phyloP scores from a whole-genome alignment of 345 rosid genomes.

The Cochlearia excelsa region DNA sequence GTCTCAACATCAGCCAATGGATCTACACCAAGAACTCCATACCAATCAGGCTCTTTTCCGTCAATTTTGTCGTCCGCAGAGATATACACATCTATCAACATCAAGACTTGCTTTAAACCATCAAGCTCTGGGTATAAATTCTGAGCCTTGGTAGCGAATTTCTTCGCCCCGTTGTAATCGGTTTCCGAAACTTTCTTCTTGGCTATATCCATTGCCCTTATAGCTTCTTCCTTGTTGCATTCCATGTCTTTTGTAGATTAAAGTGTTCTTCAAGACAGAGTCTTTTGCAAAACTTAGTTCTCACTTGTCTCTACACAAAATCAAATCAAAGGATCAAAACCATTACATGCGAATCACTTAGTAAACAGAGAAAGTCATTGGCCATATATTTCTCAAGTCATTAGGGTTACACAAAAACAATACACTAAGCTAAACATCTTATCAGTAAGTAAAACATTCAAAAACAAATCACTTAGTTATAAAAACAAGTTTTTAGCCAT shows the following conservation, averaged over 20 bases:
- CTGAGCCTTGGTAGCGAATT: slow-evolving; percentile 66
- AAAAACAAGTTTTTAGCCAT: neutral
- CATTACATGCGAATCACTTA: slow-evolving; percentile 22
- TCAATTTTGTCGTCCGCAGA: slow-evolving; percentile 52
- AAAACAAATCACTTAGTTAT: too few relatives aligned
- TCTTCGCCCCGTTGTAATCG: slow-evolving; percentile 63
- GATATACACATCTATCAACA: slow-evolving; percentile 57
- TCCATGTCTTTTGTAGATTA: slow-evolving; percentile 64
- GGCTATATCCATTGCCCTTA: slow-evolving; percentile 71
- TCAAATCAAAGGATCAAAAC: slow-evolving; percentile 13
- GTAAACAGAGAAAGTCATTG: slow-evolving; percentile 1
- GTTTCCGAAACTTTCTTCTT: slow-evolving; percentile 59
- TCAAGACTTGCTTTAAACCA: slow-evolving; percentile 57
- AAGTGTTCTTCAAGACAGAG: too few relatives aligned
- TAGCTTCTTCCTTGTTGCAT: slow-evolving; percentile 81
- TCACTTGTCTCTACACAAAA: too few relatives aligned
- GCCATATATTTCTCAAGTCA: neutral
- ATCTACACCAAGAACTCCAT: slow-evolving; percentile 59
- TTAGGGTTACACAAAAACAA: neutral
- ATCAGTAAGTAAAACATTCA: too few relatives aligned
- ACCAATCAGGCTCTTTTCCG: slow-evolving; percentile 71
- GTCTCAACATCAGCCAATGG: slow-evolving; percentile 61
- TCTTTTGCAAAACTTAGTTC: too few relatives aligned
- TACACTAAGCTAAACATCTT: neutral
- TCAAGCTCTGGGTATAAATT: slow-evolving; percentile 66